These are phyloP conservation scores for Kwoniella dendrophila DNA, from an alignment of 768 basidiomycete species.

Conservation along the genomic window DNA sequence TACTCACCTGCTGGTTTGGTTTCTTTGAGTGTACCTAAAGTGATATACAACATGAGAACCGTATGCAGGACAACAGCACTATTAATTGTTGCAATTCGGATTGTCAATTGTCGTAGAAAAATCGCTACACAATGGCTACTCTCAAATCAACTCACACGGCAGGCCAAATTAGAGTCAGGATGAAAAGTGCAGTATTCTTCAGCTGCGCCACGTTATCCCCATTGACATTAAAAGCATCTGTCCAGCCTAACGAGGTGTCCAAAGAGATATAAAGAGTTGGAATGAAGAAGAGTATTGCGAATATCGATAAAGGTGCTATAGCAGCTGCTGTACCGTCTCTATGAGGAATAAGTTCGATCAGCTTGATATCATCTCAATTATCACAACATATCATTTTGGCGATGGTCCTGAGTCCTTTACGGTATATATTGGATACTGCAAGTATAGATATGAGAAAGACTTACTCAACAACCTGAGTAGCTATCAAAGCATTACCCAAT, in stretches of 20 bases:
- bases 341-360: too few species aligned
- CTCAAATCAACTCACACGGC: slow-evolving; percentile 62
- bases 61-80: slow-evolving; percentile 73
- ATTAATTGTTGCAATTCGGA: slow-evolving; percentile 2
- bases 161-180: slow-evolving; percentile 79
- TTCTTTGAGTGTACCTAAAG: slow-evolving; percentile 75
- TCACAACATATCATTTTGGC: neutral
- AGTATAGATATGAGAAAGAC: slow-evolving; percentile 59
- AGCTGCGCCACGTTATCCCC: slow-evolving; percentile 65
- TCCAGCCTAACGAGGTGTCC: slow-evolving; percentile 74
- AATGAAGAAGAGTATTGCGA: slow-evolving; percentile 72
- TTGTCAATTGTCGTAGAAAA: slow-evolving; percentile 3
- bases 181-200: slow-evolving; percentile 73
- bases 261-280: slow-evolving; percentile 80
- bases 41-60: slow-evolving; percentile 75
- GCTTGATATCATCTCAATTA: neutral
- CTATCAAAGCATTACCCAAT: slow-evolving; percentile 58
- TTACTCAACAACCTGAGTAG: slow-evolving; percentile 80
- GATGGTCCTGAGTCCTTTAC: neutral
- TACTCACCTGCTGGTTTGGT: slow-evolving; percentile 68
- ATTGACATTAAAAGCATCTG: slow-evolving; percentile 63
- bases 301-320: slow-evolving; percentile 64
- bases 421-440: slow-evolving; percentile 1
- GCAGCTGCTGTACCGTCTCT: slow-evolving; percentile 50
- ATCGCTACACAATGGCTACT: too few species aligned